These are phyloP conservation scores for Nakazawaea holstii DNA, from an alignment of 805 yeast genomes.

Conservation along the genomic window DNA sequence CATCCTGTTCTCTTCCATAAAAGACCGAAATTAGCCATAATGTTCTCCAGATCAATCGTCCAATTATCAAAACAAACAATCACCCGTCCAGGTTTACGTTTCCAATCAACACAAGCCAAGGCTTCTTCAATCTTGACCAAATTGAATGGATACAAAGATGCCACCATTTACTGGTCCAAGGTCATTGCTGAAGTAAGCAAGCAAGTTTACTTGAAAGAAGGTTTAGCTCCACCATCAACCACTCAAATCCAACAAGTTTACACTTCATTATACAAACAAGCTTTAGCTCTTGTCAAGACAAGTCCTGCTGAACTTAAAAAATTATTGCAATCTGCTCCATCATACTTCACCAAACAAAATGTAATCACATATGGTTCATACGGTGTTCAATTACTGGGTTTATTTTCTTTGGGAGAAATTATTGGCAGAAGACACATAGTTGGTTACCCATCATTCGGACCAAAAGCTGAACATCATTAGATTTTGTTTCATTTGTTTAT, in stretches of 20 bases:
- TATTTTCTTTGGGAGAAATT: slow-evolving; percentile 92
- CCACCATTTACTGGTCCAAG: slow-evolving; percentile 74
- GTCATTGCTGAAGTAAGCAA: slow-evolving; percentile 51
- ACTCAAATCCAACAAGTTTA: slow-evolving; percentile 76
- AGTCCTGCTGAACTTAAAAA: slow-evolving; percentile 58
- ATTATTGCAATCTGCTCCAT: slow-evolving; percentile 38
- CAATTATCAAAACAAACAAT: slow-evolving; percentile 11
- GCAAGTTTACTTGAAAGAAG: slow-evolving; percentile 86
- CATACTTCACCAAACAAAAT: slow-evolving; percentile 41
- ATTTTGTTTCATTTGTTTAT: not conserved
- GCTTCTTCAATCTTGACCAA: slow-evolving; percentile 31
- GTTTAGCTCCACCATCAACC: slow-evolving; percentile 82
- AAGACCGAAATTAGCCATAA: not conserved
- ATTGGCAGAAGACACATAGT: slow-evolving; percentile 92
- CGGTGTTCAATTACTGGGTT: slow-evolving; percentile 80
- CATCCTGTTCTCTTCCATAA: not conserved
- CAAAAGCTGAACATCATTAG: slow-evolving; percentile 31
- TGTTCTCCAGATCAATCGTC: slow-evolving; percentile 15
- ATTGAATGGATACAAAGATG: slow-evolving; percentile 37
- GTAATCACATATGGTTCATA: slow-evolving; percentile 65
- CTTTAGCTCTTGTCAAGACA: slow-evolving; percentile 33
- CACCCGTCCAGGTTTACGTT: slow-evolving; percentile 25
- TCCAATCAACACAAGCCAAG: slow-evolving; percentile 31
- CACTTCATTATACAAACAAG: slow-evolving; percentile 43
- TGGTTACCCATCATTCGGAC: slow-evolving; percentile 73